phyloP scores from a whole-genome alignment of 2,329 filamentous ascomycete genomes.

The Exophiala viscosa region DNA sequence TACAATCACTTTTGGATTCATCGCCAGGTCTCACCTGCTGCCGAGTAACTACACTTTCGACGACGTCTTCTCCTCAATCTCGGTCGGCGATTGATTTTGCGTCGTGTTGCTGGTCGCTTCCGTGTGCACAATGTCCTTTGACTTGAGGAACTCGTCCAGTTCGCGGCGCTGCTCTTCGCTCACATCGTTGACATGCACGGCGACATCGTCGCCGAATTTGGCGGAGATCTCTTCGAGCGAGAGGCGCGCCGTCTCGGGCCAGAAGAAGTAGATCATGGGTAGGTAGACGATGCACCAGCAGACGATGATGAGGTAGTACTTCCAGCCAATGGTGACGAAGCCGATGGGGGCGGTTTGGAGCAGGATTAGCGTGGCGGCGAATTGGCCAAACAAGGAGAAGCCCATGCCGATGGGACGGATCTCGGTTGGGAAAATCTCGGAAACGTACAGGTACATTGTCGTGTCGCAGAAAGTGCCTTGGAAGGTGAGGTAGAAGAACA shows the following conservation, averaged over 20 bases:
- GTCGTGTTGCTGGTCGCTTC: not conserved
- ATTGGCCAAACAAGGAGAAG: conserved; percentile 51
- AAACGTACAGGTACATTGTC: conserved; percentile 47
- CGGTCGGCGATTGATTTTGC: not conserved
- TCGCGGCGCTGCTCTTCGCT: conserved; percentile 36
- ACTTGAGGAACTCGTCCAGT: conserved; percentile 19
- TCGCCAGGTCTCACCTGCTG: no score
- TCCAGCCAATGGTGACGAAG: conserved; percentile 46
- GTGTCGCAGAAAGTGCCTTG: conserved; percentile 48
- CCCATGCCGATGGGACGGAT: conserved; percentile 52
- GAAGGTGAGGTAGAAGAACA: conserved; percentile 47
- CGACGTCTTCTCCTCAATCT: conserved; percentile 7
- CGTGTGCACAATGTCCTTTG: conserved; percentile 14
- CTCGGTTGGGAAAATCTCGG: conserved; percentile 47
- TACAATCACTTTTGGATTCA: no score
- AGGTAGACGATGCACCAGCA: conserved; percentile 37
- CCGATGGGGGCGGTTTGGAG: conserved; percentile 45
- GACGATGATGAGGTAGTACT: conserved; percentile 45
- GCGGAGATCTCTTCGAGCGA: conserved; percentile 46
- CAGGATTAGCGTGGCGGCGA: conserved; percentile 48
- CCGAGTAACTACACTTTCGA: not conserved
- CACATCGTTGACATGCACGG: conserved; percentile 44
- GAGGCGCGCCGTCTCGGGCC: conserved; percentile 37
- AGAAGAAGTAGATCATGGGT: conserved; percentile 37
- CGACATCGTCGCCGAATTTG: conserved; percentile 51